Evolutionary conservation across 2,329 filamentous ascomycete genomes (phyloP).

Genomic region (Apiospora sp.): DNA sequence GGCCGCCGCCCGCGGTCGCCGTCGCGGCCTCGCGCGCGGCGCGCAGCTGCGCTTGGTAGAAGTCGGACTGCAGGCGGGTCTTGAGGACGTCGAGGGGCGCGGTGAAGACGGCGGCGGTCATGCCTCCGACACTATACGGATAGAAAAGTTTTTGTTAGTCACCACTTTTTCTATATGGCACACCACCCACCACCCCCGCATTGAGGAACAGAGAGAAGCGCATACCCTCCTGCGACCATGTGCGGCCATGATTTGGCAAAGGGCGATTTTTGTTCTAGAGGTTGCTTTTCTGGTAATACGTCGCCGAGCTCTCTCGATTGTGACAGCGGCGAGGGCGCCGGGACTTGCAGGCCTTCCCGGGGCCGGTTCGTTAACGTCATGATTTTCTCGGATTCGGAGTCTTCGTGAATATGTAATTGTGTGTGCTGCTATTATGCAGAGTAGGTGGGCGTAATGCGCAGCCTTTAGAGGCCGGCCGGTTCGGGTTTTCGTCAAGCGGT

Average conservation of each 20-base stretch:
- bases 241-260: slow-evolving; percentile 88
- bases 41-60: slow-evolving; percentile 85
- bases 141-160: background rate
- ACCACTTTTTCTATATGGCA: background rate
- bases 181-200: no score
- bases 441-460: background rate
- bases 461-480: background rate
- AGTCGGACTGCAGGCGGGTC: slow-evolving; percentile 91
- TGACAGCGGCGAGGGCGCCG: slow-evolving; percentile 48
- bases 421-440: background rate
- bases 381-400: background rate
- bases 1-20: slow-evolving; percentile 38
- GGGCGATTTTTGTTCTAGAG: slow-evolving; percentile 54
- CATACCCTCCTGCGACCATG: slow-evolving; percentile 88
- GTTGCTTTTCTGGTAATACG: slow-evolving; percentile 54
- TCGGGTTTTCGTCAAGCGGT: background rate
- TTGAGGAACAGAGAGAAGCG: background rate
- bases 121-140: slow-evolving; percentile 76
- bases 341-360: slow-evolving; percentile 33
- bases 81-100: slow-evolving; percentile 94
- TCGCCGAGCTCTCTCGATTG: slow-evolving; percentile 71
- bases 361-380: slow-evolving; percentile 35
- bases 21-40: slow-evolving; percentile 68
- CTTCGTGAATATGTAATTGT: background rate
- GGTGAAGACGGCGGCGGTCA: slow-evolving; percentile 91